phyloP scores from a whole-genome alignment of 148 eudicot genomes.

The Rhododendron vialii region DNA sequence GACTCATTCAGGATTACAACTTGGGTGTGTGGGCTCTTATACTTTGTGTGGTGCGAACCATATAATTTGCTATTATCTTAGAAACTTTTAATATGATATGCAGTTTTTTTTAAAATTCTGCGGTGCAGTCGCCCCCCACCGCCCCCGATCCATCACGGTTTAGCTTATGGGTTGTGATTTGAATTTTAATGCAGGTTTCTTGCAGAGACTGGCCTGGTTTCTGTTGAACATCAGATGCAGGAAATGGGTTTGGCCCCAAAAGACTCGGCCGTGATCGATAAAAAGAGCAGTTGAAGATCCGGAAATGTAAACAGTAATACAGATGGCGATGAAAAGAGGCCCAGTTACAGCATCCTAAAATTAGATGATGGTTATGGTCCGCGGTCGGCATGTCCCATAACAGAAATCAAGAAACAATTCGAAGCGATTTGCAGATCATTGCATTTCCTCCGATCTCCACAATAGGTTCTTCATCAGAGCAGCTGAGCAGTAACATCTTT shows the following conservation, averaged over 20 bases:
- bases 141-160: neutral
- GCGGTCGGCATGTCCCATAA: neutral
- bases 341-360: neutral
- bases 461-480: neutral
- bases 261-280: slow-evolving; percentile 18
- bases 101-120: neutral
- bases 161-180: neutral
- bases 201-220: slow-evolving; percentile 80
- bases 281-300: slow-evolving; percentile 40
- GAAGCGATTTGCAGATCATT: neutral
- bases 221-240: slow-evolving; percentile 83
- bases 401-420: neutral
- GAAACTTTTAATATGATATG: neutral
- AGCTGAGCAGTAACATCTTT: neutral
- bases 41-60: neutral
- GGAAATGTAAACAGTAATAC: neutral
- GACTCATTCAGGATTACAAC: neutral
- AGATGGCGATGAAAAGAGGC: neutral
- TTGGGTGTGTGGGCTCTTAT: neutral
- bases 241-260: slow-evolving; percentile 73
- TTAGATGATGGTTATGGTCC: neutral
- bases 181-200: slow-evolving; percentile 59
- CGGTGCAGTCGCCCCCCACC: neutral
- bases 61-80: neutral
- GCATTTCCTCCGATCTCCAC: neutral